A percentile compares a stretch with the other conserved stretches of the same genome.
phyloP scores from a whole-genome alignment of 1,284 basidiomycete species.

The Leccinum insigne region DNA sequence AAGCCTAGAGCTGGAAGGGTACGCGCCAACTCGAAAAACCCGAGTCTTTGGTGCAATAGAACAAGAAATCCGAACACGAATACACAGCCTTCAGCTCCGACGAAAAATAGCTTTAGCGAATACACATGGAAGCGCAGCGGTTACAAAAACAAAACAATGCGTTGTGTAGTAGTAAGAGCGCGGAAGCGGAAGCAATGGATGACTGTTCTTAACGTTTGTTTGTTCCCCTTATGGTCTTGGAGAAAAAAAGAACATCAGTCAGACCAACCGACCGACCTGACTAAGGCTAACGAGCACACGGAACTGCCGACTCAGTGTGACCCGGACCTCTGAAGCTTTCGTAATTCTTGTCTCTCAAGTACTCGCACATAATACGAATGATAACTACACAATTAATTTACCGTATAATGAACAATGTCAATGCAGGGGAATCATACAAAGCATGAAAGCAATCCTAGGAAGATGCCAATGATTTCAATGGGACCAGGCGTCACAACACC shows the following conservation, averaged over 20 bases:
- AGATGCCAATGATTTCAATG: constrained; percentile 14
- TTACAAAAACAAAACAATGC: background rate
- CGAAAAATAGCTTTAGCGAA: background rate
- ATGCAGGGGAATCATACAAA: constrained; percentile 10
- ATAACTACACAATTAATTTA: background rate
- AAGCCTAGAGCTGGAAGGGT: background rate
- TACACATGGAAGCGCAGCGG: background rate
- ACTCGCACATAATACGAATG: background rate
- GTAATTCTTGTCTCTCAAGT: background rate
- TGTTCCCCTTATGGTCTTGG: background rate
- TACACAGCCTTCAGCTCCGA: background rate
- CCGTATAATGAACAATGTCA: background rate
- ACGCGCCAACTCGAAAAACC: background rate
- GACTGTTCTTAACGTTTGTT: background rate
- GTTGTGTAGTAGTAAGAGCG: background rate
- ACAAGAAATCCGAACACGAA: background rate
- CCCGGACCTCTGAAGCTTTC: background rate
- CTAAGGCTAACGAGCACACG: background rate
- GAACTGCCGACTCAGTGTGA: background rate
- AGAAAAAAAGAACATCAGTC: background rate
- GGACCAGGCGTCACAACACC: constrained; percentile 37
- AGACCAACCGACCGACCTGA: background rate
- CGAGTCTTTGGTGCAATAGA: background rate
- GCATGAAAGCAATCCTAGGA: background rate
- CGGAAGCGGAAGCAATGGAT: background rate